A percentile compares a stretch with the other conserved stretches of the same genome.
These are phyloP conservation scores for Xanthoconium purpureum DNA, from an alignment of 768 basidiomycete species.

Conservation along the genomic window DNA sequence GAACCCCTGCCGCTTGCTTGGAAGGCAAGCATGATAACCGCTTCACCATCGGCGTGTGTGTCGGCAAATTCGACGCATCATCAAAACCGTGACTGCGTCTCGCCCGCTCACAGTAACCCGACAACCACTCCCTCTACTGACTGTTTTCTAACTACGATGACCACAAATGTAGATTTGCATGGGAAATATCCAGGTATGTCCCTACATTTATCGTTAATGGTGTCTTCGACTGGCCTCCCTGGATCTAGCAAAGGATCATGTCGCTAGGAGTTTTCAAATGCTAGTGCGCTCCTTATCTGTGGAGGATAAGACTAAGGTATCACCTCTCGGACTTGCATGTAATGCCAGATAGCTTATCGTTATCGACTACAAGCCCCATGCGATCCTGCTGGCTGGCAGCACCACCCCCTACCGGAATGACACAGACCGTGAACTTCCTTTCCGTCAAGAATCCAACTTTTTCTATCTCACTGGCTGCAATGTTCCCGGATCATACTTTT, in stretches of 20 bases:
- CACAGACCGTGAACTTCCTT: conserved; percentile 78
- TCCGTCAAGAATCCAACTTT: conserved; percentile 83
- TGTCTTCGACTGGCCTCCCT: background rate
- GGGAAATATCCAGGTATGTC: conserved; percentile 25
- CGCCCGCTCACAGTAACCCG: too few species aligned
- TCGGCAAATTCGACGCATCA: too few species aligned
- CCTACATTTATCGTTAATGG: background rate
- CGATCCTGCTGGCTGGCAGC: conserved; percentile 66
- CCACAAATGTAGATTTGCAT: conserved; percentile 1
- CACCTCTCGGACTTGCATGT: background rate
- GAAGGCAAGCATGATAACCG: conserved; percentile 93
- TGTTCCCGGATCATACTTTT: conserved; percentile 65
- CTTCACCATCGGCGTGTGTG: conserved; percentile 69
- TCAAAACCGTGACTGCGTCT: too few species aligned
- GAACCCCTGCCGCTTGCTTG: conserved; percentile 76
- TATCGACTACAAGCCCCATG: conserved; percentile 51
- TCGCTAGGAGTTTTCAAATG: conserved; percentile 49
- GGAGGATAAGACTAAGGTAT: conserved; percentile 52
- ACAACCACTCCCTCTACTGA: background rate
- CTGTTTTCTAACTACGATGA: conserved; percentile 1
- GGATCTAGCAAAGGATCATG: conserved; percentile 48
- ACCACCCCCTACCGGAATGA: conserved; percentile 67
- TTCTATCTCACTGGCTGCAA: conserved; percentile 81
- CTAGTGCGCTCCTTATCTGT: conserved; percentile 49
- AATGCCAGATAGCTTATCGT: background rate